Evolutionary conservation across 2,329 filamentous ascomycete species (phyloP), one percentile per base, ranked within the genome.

Genomic region (Akanthomyces muscarius): DNA sequence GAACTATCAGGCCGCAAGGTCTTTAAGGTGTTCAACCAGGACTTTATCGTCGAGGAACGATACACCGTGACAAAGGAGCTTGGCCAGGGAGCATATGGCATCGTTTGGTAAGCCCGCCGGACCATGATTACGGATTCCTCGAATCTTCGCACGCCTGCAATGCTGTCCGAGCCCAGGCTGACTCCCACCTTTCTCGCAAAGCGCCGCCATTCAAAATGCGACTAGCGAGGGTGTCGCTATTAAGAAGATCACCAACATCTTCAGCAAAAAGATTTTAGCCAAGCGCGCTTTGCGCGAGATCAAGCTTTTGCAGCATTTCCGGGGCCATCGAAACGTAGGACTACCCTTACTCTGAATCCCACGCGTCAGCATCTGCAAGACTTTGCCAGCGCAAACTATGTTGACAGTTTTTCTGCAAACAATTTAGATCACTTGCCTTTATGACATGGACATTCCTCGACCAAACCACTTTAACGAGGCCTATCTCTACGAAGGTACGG

Each of bases 201-300:
- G 92, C 78, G 94, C 95, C 65, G 94, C 94, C 61, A 90, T 91
- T 68, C 97, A 98, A 82, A 88, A 87, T 74, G 87, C 92, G 76
- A 95, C 90, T 36, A 89, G 87, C 72, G 95, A 98, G 75, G 92
- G 93, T 47, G 93, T 99, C 66, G 95, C 95, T 71, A 94, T 99
- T 83, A 99, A 99, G 81, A 98, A 98, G 80, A 91, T 99, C 76
- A 99, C 95, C 81, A 99, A 99, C 89, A 93, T 98, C 71, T 98
- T 98, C 80, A 97, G 92, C 85, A 99, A 98, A 83, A 98, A 98
- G 87, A 99, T 98, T 70, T 85, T 99, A 68, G 95, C 95, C 71
- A 99, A 99, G 87, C 91, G 95, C 73, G 95, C 95, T 55, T 79
- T 98, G 82, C 88, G 95, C 77, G 95, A 99, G 81, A 97, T 99